These are phyloP conservation scores for Cercospora sojina DNA, from an alignment of 2,329 filamentous ascomycete genomes.

Conservation along the genomic window DNA sequence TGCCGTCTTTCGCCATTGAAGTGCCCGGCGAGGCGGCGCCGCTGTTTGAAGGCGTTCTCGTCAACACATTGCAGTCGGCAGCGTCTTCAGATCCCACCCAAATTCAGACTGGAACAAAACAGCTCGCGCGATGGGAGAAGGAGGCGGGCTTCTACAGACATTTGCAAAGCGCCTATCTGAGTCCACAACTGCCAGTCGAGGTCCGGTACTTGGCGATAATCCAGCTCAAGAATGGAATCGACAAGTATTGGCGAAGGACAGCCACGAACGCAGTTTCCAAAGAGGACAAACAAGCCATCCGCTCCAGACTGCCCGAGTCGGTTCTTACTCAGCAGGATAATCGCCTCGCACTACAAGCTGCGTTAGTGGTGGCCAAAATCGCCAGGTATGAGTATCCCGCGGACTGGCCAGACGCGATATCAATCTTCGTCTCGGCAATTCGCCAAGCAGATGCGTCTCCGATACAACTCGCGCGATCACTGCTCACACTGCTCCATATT, in stretches of 20 bases:
- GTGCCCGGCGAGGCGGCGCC: constrained; percentile 74
- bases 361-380: constrained; percentile 82
- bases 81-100: constrained; percentile 50
- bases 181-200: constrained; percentile 71
- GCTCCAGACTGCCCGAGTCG: constrained; percentile 70
- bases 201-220: constrained; percentile 88
- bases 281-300: constrained; percentile 74
- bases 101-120: constrained; percentile 53
- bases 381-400: constrained; percentile 83
- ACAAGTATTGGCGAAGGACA: constrained; percentile 87
- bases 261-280: constrained; percentile 64
- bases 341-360: constrained; percentile 80
- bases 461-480: constrained; percentile 66
- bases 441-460: constrained; percentile 42
- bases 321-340: constrained; percentile 74
- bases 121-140: constrained; percentile 54
- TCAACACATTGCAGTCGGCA: constrained; percentile 51
- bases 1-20: constrained; percentile 56
- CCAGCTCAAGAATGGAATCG: constrained; percentile 93
- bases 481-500: constrained; percentile 78
- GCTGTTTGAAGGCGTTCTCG: constrained; percentile 49
- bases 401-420: constrained; percentile 68
- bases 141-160: constrained; percentile 50
- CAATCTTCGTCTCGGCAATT: constrained; percentile 61
- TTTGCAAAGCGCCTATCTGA: constrained; percentile 69